Conservation (phyloP, 2,329 filamentous ascomycete genomes). For the Corynespora cassiicola region DNA sequence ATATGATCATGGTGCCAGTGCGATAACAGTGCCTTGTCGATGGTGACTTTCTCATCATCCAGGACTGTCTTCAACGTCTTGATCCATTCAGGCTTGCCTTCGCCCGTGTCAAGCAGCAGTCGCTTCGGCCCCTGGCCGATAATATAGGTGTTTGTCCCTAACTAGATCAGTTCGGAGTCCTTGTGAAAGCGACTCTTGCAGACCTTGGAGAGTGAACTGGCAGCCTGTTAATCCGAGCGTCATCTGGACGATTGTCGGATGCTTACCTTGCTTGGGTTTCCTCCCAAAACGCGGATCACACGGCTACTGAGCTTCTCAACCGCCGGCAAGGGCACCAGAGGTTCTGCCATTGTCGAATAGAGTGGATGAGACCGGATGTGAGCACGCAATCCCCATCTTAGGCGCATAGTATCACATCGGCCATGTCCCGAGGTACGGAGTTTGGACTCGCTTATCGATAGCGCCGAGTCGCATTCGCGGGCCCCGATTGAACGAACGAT, state of each 20-base stretch:
- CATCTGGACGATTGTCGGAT: no score
- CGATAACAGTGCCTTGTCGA: conserved; percentile 78
- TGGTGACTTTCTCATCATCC: conserved; percentile 68
- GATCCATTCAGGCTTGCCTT: conserved; percentile 79
- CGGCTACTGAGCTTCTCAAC: conserved; percentile 79
- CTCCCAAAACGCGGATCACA: conserved; percentile 84
- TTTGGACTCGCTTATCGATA: conserved; percentile 40
- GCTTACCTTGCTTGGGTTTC: conserved; percentile 83
- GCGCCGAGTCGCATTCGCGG: no score
- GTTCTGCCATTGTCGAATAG: conserved; percentile 62
- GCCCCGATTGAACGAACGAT: conserved; percentile 17
- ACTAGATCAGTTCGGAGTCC: conserved; percentile 32
- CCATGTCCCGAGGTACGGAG: conserved; percentile 22
- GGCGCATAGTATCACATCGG: conserved; percentile 28
- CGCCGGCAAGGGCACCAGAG: conserved; percentile 70
- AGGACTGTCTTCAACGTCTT: conserved; percentile 70
- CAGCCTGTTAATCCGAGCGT: conserved; percentile 22
- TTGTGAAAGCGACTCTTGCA: background rate
- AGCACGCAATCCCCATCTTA: conserved; percentile 28
- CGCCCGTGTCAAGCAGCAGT: conserved; percentile 88
- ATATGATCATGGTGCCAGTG: conserved; percentile 94
- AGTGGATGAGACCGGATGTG: conserved; percentile 21
- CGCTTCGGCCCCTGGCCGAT: conserved; percentile 76
- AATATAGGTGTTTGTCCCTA: conserved; percentile 92
- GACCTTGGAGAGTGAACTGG: conserved; percentile 69